Percentiles rank a stretch among this genome's conserved stretches.
phyloP scores from a whole-genome alignment of 2,329 filamentous ascomycete species.

The Magnaporthales sp. region DNA sequence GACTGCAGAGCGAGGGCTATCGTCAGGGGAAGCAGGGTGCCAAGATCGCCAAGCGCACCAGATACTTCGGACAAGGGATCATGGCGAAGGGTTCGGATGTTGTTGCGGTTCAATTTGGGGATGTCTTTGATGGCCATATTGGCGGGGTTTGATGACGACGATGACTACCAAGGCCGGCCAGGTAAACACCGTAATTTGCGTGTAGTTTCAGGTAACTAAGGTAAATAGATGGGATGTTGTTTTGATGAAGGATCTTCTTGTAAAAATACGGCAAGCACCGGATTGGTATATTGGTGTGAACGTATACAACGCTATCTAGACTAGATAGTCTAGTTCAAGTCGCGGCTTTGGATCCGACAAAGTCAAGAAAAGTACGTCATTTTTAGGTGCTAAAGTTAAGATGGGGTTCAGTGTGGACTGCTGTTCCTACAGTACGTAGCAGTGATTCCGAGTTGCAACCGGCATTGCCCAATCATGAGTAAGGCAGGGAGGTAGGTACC shows the following conservation, averaged over 20 bases:
- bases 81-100: constrained; percentile 36
- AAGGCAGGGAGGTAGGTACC: background rate
- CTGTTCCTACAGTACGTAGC: background rate
- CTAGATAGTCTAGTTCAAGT: background rate
- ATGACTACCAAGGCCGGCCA: background rate
- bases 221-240: background rate
- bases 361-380: background rate
- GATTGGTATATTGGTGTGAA: background rate
- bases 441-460: background rate
- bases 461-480: background rate
- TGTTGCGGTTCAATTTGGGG: constrained; percentile 31
- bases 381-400: background rate
- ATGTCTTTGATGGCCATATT: constrained; percentile 17
- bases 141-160: background rate
- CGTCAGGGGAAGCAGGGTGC: constrained; percentile 82
- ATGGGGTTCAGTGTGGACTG: background rate
- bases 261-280: background rate
- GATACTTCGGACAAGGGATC: constrained; percentile 65
- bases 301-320: background rate
- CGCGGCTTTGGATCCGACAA: background rate
- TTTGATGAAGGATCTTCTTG: too few relatives aligned
- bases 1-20: constrained; percentile 72
- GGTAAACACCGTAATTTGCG: background rate
- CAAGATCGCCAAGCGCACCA: constrained; percentile 78
- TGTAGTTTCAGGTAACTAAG: background rate